These are phyloP conservation scores for Geotrichum candidum DNA, from an alignment of 1,139 yeast species.

Conservation along the genomic window DNA sequence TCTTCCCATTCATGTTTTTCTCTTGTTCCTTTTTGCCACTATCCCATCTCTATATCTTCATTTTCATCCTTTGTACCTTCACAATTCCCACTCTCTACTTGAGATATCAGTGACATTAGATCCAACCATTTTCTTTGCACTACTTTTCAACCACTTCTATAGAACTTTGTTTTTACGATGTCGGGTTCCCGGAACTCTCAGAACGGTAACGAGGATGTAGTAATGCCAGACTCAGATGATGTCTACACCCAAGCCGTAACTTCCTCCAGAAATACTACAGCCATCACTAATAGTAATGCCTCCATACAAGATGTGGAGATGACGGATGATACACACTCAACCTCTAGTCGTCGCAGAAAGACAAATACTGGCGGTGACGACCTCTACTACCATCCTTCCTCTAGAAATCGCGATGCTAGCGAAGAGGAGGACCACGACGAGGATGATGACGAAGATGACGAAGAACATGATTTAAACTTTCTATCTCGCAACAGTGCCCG, in stretches of 20 bases:
- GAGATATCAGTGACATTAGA: background rate
- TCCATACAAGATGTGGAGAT: background rate
- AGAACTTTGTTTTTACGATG: background rate
- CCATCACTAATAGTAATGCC: background rate
- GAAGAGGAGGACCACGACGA: constrained; percentile 29
- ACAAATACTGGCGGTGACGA: constrained; percentile 24
- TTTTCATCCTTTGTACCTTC: background rate
- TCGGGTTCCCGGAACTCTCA: background rate
- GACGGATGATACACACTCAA: background rate
- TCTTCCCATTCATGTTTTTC: background rate
- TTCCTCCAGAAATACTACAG: constrained; percentile 6
- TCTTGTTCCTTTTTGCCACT: constrained; percentile 5
- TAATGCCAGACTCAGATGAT: constrained; percentile 14
- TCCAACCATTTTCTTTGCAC: background rate
- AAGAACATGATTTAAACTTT: constrained; percentile 23
- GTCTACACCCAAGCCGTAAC: background rate
- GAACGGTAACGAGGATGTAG: constrained; percentile 3
- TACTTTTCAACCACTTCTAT: background rate
- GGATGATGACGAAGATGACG: constrained; percentile 20
- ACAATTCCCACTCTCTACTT: background rate
- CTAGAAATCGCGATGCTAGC: constrained; percentile 20
- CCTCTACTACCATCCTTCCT: constrained; percentile 8
- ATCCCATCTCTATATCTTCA: background rate
- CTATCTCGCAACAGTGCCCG: constrained; percentile 22
- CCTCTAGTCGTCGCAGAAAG: background rate